These are phyloP conservation scores for Medicago truncatula DNA, from an alignment of 306 rosid species.

Conservation along the genomic window MtrunA17r5.0-ANR NC_053042.1:55715001-55715500, in stretches of 20 bases:
- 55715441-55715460: constrained; percentile 89
- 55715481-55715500: constrained; percentile 80
- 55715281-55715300: constrained; percentile 17
- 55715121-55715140: constrained; percentile 24
- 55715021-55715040: constrained; percentile 88
- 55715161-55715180: constrained; percentile 26
- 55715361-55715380: constrained; percentile 94
- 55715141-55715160: constrained; percentile 20
- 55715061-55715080: constrained; percentile 86
- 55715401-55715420: constrained; percentile 83
- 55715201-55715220: background rate
- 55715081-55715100: constrained; percentile 92
- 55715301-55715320: constrained; percentile 7
- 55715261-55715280: constrained; percentile 27
- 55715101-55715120: constrained; percentile 29
- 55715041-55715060: constrained; percentile 88
- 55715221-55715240: background rate
- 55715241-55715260: background rate
- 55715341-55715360: constrained; percentile 97
- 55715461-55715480: constrained; percentile 92
- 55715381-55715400: constrained; percentile 95
- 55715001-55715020: constrained; percentile 90
- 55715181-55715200: background rate
- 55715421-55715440: constrained; percentile 91
- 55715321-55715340: constrained; percentile 33